phyloP scores from a whole-genome alignment of 345 rosid species.

The Eucalyptus pauciflora region DNA sequence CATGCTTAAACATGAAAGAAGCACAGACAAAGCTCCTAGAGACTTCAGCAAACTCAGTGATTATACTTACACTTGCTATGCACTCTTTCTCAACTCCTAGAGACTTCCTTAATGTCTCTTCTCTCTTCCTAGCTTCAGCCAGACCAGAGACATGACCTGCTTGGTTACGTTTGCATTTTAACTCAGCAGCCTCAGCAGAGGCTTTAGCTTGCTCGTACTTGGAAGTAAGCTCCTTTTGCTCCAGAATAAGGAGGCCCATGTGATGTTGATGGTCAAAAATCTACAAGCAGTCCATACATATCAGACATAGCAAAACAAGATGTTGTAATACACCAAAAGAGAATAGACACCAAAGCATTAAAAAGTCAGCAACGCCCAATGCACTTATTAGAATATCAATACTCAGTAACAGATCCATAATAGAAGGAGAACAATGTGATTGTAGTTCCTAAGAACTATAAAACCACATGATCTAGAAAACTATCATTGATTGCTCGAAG shows the following conservation, averaged over 20 bases:
- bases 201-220: slow-evolving; percentile 59
- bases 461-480: neutral
- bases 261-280: slow-evolving; percentile 87
- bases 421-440: neutral
- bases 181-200: slow-evolving; percentile 55
- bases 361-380: neutral
- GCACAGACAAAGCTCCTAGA: neutral
- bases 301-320: neutral
- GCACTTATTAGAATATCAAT: neutral
- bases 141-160: slow-evolving; percentile 56
- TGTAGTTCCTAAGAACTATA: neutral
- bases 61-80: slow-evolving; percentile 62
- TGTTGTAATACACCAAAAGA: neutral
- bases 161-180: slow-evolving; percentile 45
- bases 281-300: slow-evolving; percentile 17
- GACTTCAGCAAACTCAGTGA: neutral
- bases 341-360: neutral
- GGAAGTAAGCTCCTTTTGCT: slow-evolving; percentile 49
- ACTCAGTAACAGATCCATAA: neutral
- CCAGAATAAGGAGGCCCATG: slow-evolving; percentile 86
- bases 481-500: neutral
- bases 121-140: slow-evolving; percentile 71
- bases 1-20: neutral
- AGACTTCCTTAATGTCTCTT: slow-evolving; percentile 74
- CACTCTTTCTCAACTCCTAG: slow-evolving; percentile 84